Conservation (phyloP, 1,284 basidiomycete genomes). For the Trametes polyzona region DNA sequence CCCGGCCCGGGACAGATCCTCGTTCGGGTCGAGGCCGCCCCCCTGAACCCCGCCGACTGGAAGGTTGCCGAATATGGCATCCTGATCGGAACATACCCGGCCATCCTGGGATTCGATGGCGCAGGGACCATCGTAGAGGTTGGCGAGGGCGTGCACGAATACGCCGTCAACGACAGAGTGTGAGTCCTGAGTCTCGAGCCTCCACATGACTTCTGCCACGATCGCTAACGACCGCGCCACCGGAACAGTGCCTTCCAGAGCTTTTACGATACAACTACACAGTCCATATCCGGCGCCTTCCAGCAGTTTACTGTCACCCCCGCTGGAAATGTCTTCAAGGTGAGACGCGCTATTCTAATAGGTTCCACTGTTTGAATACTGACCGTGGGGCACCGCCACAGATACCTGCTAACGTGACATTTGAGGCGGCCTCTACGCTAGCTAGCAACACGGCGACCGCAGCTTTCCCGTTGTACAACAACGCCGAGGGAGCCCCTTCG, state of each 20-base stretch:
- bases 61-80: conserved; percentile 39
- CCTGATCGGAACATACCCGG: conserved; percentile 43
- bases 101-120: conserved; percentile 59
- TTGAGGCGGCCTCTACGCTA: conserved; percentile 36
- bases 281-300: neutral
- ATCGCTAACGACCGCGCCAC: neutral
- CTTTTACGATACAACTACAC: neutral
- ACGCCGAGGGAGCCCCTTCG: conserved; percentile 6
- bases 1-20: conserved; percentile 46
- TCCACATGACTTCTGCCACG: neutral
- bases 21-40: conserved; percentile 44
- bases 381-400: conserved; percentile 5
- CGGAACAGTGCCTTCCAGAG: neutral
- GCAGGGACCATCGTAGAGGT: conserved; percentile 59
- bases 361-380: too few species aligned
- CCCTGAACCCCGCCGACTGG: conserved; percentile 47
- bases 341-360: neutral
- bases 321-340: neutral
- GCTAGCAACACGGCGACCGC: conserved; percentile 34
- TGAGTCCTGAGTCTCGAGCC: conserved; percentile 32
- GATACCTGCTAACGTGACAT: conserved; percentile 34
- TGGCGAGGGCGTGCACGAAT: conserved; percentile 52
- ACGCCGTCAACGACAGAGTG: conserved; percentile 63
- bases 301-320: neutral
- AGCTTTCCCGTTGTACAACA: conserved; percentile 32